Percentiles rank a stretch among this genome's conserved stretches.
phyloP scores from a whole-genome alignment of 768 basidiomycete species.

The Phallus indusiatus region DNA sequence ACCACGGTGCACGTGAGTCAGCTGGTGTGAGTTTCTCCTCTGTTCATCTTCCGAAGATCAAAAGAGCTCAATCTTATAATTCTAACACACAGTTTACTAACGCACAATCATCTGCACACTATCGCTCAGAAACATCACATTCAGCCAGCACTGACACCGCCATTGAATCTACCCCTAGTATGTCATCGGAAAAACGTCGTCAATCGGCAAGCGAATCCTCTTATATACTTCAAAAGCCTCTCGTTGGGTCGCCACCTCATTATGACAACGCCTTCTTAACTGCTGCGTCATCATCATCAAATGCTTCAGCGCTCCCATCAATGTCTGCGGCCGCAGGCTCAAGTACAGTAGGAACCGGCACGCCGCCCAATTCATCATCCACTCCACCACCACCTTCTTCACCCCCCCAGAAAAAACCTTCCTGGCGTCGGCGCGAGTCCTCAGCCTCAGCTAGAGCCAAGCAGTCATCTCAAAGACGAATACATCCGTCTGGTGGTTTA shows the following conservation, averaged over 20 bases:
- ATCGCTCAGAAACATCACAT: no score
- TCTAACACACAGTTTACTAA: background rate
- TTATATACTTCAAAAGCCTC: background rate
- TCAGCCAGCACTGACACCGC: no score
- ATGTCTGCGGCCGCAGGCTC: background rate
- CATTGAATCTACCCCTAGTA: background rate
- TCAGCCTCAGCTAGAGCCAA: background rate
- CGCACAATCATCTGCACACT: no score
- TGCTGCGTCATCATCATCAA: background rate
- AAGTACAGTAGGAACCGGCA: background rate
- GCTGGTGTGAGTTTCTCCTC: background rate
- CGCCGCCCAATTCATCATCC: background rate
- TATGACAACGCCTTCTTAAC: no score
- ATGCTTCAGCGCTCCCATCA: background rate
- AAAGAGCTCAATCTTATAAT: background rate
- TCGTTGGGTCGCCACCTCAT: background rate
- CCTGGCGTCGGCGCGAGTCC: slow-evolving; percentile 5
- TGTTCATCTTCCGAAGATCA: background rate
- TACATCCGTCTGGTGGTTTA: slow-evolving; percentile 28
- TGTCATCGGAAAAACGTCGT: background rate
- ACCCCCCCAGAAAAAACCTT: slow-evolving; percentile 1
- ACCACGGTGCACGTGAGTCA: background rate
- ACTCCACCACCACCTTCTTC: background rate
- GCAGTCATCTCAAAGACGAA: background rate
- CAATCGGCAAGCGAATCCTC: background rate